phyloP scores from a whole-genome alignment of 129 eudicot species.

The Saussurea involucrata region DNA sequence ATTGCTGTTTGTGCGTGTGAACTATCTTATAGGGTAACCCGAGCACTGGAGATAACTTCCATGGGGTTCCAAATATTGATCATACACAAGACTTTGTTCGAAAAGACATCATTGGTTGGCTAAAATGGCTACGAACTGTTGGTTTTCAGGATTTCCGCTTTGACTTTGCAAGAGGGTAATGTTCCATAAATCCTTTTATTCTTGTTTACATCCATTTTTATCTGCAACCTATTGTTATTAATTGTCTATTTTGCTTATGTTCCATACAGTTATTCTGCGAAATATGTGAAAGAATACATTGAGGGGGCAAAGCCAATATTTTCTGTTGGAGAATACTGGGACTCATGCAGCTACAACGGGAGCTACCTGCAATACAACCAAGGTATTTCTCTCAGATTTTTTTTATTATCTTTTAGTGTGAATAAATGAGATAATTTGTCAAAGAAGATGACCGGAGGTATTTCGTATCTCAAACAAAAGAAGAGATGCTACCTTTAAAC shows the following conservation, averaged over 20 bases:
- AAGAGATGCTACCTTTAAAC: background rate
- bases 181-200: background rate
- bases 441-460: background rate
- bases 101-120: constrained; percentile 64
- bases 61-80: constrained; percentile 74
- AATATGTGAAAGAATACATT: constrained; percentile 64
- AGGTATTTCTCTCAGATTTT: constrained; percentile 39
- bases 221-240: background rate
- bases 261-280: constrained; percentile 50
- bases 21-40: constrained; percentile 54
- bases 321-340: constrained; percentile 80
- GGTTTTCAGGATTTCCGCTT: constrained; percentile 87
- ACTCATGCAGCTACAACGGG: constrained; percentile 70
- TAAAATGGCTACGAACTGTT: constrained; percentile 63
- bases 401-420: background rate
- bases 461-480: background rate
- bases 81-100: constrained; percentile 58
- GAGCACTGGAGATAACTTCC: constrained; percentile 66
- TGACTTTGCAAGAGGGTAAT: constrained; percentile 74
- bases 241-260: background rate
- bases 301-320: constrained; percentile 56
- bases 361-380: constrained; percentile 70
- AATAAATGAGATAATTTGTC: background rate
- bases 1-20: background rate
- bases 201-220: background rate